Evolutionary conservation across 352 stramenopile genomes (phyloP), one percentile per base, ranked within the genome.

Genomic region (Aphanomyces euteiches): DNA sequence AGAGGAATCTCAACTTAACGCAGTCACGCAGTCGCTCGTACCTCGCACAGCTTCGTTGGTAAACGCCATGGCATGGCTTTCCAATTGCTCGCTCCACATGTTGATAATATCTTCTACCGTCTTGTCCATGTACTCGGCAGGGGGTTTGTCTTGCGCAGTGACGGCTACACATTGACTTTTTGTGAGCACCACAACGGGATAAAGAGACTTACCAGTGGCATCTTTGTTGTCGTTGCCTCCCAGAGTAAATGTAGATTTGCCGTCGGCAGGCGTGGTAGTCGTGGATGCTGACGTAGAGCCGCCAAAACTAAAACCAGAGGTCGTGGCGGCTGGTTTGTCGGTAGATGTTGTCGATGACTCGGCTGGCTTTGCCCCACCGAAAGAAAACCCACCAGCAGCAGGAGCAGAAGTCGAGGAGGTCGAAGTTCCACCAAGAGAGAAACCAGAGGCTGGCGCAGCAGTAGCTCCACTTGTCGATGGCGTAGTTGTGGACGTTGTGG

Each of bases 61-160:
- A 73, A 95, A 95, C 17, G 87, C 90, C 58, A 92, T 87, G 3
- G 83, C 87, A 41, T 95, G 92, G 15, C 82, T 81, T 67, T 95
- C 87, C 1, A 95, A 72, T 66, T 95, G 85, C 75, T 95, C 87
- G 50, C 87, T 93, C 87, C 87, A 95, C 76, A 91, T 85, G 72
- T 95, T 95, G 74, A 95, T 95, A 60, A 95, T 93, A 72, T 95
- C 85, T 80, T 95, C 87, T 37, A 95, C 90, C 1, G 85, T 95
- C 64, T 86, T 84, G 56, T 85, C 85, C 77, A 91, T 90, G 75
- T 93, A 95, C 68, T 92, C 84, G 47, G 85, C 87, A 15, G 87
- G 87, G 7, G 85, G 84, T 61, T 89, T 82, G 17, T 93, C 82
- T 39, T 59, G 56, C 13, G 13, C 17, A 3, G 28, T 54, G 10